Evolutionary conservation across 768 basidiomycete species (phyloP), one percentile per base, ranked within the genome.

Genomic region (Tylopilus subfusipes): DNA sequence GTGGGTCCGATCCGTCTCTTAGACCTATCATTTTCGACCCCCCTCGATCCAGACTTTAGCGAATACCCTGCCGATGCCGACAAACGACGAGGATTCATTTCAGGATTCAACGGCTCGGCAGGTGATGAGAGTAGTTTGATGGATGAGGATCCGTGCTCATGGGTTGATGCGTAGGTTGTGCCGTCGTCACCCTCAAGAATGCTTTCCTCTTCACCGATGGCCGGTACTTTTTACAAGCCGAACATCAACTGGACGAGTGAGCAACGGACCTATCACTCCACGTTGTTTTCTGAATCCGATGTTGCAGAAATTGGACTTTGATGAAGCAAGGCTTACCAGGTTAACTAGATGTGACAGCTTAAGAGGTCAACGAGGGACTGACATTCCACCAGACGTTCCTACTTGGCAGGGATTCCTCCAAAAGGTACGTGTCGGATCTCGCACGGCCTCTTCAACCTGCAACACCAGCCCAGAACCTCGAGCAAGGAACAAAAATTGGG

Each of bases 131-230:
- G 8, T 2, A 21, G 39, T 34, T 7, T 40, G 14, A 50, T 36
- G 9, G 24, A 38, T 12, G 25, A 34, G 18, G 12, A 36, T 36
- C 3, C 11, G 29, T 18, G 9, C 55, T 66, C 48, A 64, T 49
- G n/a, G 22, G 8, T 22, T 22, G n/a, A 42, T 53, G 5, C 29
- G 21, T 59, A 86, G 90, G 91, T 42, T 88, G 83, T 55, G 94
- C 92, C 3, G 68, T 95, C 40, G 76, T 96, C 22, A 90, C 90
- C 0, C 65, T 73, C 44, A 75, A 85, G 27, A 75, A 83, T 5
- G 95, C 94, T 0, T 84, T 78, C 57, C 77, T 97, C 46, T 98
- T 96, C 73, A 98, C 96, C 3, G 96, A 99, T 74, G 97, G 96
- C 4, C 75, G 96, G 42, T 99, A 99, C 66, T 97, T 90, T 65